These are phyloP conservation scores for Podospora bellae-mahoneyi DNA, from an alignment of 495 filamentous ascomycete genomes.

Conservation along the genomic window DNA sequence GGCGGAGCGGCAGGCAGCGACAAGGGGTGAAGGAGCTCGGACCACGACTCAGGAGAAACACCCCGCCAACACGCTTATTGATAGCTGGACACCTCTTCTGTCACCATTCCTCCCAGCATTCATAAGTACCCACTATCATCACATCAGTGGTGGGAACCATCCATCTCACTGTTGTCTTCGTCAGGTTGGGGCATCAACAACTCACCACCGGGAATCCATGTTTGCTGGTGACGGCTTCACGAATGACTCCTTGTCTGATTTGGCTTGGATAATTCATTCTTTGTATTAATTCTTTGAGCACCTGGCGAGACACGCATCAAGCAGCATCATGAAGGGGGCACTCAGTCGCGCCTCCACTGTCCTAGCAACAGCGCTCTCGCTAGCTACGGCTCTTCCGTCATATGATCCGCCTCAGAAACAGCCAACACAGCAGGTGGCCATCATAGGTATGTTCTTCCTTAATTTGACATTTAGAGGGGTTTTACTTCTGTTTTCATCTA, in stretches of 20 bases:
- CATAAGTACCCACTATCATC: neutral
- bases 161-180: neutral
- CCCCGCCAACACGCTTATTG: neutral
- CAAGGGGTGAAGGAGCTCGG: slow-evolving; percentile 29
- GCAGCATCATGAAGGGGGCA: neutral
- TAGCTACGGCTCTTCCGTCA: neutral
- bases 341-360: neutral
- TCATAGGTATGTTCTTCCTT: slow-evolving; percentile 38
- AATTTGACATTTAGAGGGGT: neutral
- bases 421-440: slow-evolving; percentile 40
- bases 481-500: neutral
- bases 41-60: slow-evolving; percentile 13
- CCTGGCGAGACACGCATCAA: neutral
- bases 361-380: neutral
- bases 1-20: slow-evolving; percentile 32
- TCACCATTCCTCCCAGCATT: no score
- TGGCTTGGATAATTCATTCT: neutral
- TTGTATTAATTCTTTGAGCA: no score
- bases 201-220: neutral
- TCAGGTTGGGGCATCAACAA: neutral
- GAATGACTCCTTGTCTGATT: neutral
- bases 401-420: neutral
- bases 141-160: neutral
- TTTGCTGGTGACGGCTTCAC: neutral
- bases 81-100: neutral